phyloP scores from a whole-genome alignment of 2,329 filamentous ascomycete species.

The Emericellopsis atlantica region DNA sequence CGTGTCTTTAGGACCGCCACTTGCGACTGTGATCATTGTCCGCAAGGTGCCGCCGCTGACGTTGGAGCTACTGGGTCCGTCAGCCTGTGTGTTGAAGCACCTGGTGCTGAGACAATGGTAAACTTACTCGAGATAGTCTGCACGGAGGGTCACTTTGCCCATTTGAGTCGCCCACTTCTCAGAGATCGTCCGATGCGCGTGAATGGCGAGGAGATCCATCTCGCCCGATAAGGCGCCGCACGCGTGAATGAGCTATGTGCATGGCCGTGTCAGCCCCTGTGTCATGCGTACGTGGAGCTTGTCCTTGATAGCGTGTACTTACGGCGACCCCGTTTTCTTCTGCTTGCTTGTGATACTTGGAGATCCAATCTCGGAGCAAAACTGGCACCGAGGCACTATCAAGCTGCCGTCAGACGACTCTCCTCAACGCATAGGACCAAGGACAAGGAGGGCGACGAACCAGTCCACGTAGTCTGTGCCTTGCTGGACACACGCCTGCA shows the following conservation, averaged over 20 bases:
- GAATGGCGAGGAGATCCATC: conserved; percentile 1
- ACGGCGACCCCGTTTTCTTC: background rate
- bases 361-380: background rate
- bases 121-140: background rate
- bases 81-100: background rate
- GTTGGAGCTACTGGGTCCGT: background rate
- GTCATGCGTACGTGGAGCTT: too few species aligned
- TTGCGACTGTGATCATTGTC: background rate
- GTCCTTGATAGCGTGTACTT: background rate
- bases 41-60: background rate
- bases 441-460: background rate
- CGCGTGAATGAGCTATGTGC: background rate
- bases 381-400: background rate
- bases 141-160: conserved; percentile 1
- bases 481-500: background rate
- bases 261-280: background rate
- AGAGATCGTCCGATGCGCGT: background rate
- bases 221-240: background rate
- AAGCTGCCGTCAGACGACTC: background rate
- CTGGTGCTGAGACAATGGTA: too few species aligned
- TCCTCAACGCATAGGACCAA: background rate
- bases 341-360: background rate
- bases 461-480: background rate
- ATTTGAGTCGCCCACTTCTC: background rate
- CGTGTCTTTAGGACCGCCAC: background rate